A percentile compares a stretch with the other conserved stretches of the same genome.
phyloP scores from a whole-genome alignment of 2,329 filamentous ascomycete species.

The Gliomastix tumulicola region DNA sequence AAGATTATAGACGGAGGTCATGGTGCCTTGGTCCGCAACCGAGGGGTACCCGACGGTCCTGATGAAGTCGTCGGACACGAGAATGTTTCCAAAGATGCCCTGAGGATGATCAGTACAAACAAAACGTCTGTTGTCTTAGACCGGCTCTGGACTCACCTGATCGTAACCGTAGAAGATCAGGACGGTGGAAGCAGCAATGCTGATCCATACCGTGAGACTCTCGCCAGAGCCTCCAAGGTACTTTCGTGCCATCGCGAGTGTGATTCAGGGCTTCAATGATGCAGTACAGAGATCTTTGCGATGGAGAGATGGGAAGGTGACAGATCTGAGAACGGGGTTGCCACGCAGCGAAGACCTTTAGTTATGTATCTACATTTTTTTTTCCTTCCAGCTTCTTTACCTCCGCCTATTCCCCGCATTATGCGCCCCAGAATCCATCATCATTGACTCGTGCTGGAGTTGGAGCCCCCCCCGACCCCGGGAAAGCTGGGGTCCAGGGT shows the following conservation, averaged over 20 bases:
- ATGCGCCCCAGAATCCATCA: too few species aligned
- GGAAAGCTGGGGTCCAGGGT: too few species aligned
- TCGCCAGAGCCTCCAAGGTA: constrained; percentile 44
- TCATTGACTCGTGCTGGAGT: too few species aligned
- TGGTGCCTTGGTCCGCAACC: constrained; percentile 27
- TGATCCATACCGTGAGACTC: constrained; percentile 43
- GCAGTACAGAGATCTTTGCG: too few species aligned
- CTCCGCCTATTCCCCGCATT: too few species aligned
- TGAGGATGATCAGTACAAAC: constrained; percentile 4
- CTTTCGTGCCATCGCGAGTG: constrained; percentile 13
- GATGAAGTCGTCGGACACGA: constrained; percentile 16
- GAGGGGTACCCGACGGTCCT: constrained; percentile 9
- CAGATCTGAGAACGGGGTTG: too few species aligned
- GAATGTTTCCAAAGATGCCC: constrained; percentile 20
- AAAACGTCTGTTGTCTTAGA: neutral
- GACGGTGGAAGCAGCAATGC: constrained; percentile 39
- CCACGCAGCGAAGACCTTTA: too few species aligned
- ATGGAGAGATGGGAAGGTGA: too few species aligned
- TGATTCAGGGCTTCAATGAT: neutral
- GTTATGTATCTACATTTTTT: too few species aligned
- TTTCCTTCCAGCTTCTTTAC: too few species aligned
- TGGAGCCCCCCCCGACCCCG: too few species aligned
- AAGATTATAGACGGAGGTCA: constrained; percentile 35
- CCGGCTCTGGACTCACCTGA: constrained; percentile 24
- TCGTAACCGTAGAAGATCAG: constrained; percentile 41